Evolutionary conservation across 768 basidiomycete species (phyloP), one percentile per base, ranked within the genome.

Genomic region (Suillus variegatus): DNA sequence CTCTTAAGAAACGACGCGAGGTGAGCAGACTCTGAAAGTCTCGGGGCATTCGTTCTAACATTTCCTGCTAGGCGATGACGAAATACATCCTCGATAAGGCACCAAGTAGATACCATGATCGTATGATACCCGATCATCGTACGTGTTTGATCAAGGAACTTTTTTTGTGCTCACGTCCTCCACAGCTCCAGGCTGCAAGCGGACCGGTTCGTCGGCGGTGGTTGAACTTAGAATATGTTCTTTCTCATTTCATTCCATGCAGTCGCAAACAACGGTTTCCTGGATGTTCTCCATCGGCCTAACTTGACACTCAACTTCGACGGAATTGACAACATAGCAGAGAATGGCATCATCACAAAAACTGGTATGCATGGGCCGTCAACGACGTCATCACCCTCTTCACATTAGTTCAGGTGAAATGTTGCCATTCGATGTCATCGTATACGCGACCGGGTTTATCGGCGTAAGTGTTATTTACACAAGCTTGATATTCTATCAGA

Each of bases 121-220:
- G 78, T 51, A 72, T 90, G 57, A 83, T 82, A 63, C 88, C 88
- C 5, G 74, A 76, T 12, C 86, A 85, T 76, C 76, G 86, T 85
- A 71, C 51, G 84, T 72, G 66, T 65, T 28, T 40, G 47, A 28
- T 43, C 8, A 32, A 18, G 35, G 13, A 41, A 35, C 60, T 16
- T 46, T 1, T 7, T 16, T 14, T n/a, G 32, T 49, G 10, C 41
- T 62, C 14, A 64, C 14, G 32, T 56, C 5, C 7, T 35, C 38
- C 28, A 41, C 55, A 87, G 87, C 84, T 43, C 82, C 84, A 38
- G 88, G 88, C 25, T 89, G 88, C 72, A 89, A 88, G 73, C 82
- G 89, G 46, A 81, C 63, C 22, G 71, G 72, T 73, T 54, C 6
- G 60, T n/a, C 3, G 44, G 10, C 41, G 28, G 28, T 57, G 10